Conservation (phyloP, 805 yeast genomes). For the Candida ascalaphidarum region DNA sequence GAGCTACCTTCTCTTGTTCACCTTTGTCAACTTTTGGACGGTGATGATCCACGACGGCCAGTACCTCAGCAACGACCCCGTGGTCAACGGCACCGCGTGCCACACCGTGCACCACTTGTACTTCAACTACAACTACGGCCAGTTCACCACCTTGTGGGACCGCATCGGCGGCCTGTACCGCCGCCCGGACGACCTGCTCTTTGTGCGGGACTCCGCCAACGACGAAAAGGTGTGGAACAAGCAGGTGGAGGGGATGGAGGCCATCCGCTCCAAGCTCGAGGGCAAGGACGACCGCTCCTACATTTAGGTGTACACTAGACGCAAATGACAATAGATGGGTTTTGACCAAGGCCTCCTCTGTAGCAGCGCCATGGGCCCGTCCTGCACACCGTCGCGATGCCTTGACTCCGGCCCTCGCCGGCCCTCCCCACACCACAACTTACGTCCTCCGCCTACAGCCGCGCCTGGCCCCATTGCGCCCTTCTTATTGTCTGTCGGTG, state of each 20-base stretch:
- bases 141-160: constrained; percentile 97
- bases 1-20: constrained; percentile 71
- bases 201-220: constrained; percentile 42
- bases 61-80: constrained; percentile 85
- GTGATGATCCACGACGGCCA: constrained; percentile 98
- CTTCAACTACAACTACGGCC: constrained; percentile 97
- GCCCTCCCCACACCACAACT: too few relatives aligned
- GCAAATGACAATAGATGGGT: too few relatives aligned
- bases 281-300: constrained; percentile 73
- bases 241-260: constrained; percentile 70
- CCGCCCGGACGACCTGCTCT: constrained; percentile 81
- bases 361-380: too few relatives aligned
- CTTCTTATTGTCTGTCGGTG: too few relatives aligned
- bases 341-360: too few relatives aligned
- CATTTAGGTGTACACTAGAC: too few relatives aligned
- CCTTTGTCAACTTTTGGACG: constrained; percentile 95
- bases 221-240: constrained; percentile 58
- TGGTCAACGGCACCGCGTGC: constrained; percentile 96
- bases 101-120: constrained; percentile 95
- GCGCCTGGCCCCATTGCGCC: too few relatives aligned
- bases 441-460: too few relatives aligned
- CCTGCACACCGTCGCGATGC: too few relatives aligned
- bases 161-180: constrained; percentile 91
- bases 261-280: constrained; percentile 71
- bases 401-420: too few relatives aligned